Evolutionary conservation across 208 protist species (phyloP).

Genomic region (Trypanosoma boissoni): DNA sequence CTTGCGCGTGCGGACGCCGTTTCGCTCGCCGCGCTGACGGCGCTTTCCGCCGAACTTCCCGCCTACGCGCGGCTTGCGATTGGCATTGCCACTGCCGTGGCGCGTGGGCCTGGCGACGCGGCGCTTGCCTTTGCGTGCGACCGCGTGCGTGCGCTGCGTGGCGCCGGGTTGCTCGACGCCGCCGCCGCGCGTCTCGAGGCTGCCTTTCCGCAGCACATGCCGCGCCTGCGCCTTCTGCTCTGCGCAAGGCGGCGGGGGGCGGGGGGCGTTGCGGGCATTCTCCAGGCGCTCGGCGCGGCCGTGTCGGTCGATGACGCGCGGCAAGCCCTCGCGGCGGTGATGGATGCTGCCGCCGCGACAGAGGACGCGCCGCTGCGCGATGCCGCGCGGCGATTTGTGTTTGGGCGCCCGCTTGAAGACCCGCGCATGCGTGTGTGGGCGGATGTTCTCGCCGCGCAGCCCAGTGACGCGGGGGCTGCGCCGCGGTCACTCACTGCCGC

Average conservation of each 20-base stretch:
- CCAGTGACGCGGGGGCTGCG: slow-evolving; percentile 30
- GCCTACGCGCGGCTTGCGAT: slow-evolving; percentile 37
- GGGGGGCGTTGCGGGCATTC: slow-evolving; percentile 22
- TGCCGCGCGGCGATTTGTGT: slow-evolving; percentile 67
- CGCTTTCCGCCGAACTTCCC: slow-evolving; percentile 31
- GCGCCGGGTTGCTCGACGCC: slow-evolving; percentile 36
- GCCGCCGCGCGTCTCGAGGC: slow-evolving; percentile 31
- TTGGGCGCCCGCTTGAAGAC: slow-evolving; percentile 59
- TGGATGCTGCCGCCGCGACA: slow-evolving; percentile 14
- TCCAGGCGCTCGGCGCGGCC: slow-evolving; percentile 21
- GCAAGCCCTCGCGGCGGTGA: not conserved
- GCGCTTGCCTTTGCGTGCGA: slow-evolving; percentile 37
- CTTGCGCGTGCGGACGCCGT: not conserved
- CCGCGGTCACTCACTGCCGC: slow-evolving; percentile 47
- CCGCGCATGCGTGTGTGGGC: slow-evolving; percentile 53
- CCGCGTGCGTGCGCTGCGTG: slow-evolving; percentile 38
- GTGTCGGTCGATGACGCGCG: slow-evolving; percentile 12
- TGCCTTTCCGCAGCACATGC: slow-evolving; percentile 34
- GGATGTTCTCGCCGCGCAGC: slow-evolving; percentile 40
- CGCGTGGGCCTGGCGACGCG: slow-evolving; percentile 28
- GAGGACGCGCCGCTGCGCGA: slow-evolving; percentile 32
- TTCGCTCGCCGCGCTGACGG: slow-evolving; percentile 30
- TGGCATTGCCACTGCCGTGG: slow-evolving; percentile 34
- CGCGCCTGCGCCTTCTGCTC: slow-evolving; percentile 41
- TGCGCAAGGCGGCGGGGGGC: slow-evolving; percentile 29